phyloP scores from a whole-genome alignment of 2,329 filamentous ascomycete species.

The Penicillium sp. region DNA sequence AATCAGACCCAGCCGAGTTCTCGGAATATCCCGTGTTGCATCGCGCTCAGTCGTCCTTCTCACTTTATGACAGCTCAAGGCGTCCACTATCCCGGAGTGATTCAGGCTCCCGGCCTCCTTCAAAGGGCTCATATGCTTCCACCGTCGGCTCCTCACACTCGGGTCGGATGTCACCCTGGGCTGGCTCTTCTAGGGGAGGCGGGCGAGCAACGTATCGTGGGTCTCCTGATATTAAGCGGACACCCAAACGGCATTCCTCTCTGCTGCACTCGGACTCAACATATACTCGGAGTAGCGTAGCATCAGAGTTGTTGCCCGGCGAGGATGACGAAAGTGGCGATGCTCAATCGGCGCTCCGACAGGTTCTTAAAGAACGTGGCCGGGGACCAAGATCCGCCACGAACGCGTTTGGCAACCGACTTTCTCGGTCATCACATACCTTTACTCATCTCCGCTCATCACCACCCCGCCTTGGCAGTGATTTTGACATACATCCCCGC shows the following conservation, averaged over 20 bases:
- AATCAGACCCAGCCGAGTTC: slow-evolving; percentile 42
- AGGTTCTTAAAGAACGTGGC: slow-evolving; percentile 42
- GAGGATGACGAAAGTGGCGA: slow-evolving; percentile 38
- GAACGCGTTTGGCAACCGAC: slow-evolving; percentile 30
- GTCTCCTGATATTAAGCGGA: slow-evolving; percentile 33
- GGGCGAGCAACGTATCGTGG: slow-evolving; percentile 25
- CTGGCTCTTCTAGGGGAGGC: slow-evolving; percentile 32
- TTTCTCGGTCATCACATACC: slow-evolving; percentile 32
- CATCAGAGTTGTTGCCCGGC: slow-evolving; percentile 27
- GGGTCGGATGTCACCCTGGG: slow-evolving; percentile 43
- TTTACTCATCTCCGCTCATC: slow-evolving; percentile 44
- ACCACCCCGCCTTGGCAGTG: slow-evolving; percentile 39
- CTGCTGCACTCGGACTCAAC: slow-evolving; percentile 33
- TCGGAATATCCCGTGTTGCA: slow-evolving; percentile 39
- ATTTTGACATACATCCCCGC: slow-evolving; percentile 38
- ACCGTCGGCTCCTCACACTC: slow-evolving; percentile 43
- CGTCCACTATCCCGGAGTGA: slow-evolving; percentile 34
- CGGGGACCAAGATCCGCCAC: slow-evolving; percentile 28
- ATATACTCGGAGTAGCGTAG: slow-evolving; percentile 30
- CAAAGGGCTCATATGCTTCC: slow-evolving; percentile 46
- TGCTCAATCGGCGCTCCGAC: slow-evolving; percentile 48
- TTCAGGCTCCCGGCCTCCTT: slow-evolving; percentile 40
- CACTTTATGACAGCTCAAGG: slow-evolving; percentile 35
- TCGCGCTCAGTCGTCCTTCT: slow-evolving; percentile 42
- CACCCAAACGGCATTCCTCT: slow-evolving; percentile 35